A percentile compares a stretch with the other conserved stretches of the same genome.
Evolutionary conservation across 208 protist species (phyloP).

Genomic region (Lotmaria passim): DNA sequence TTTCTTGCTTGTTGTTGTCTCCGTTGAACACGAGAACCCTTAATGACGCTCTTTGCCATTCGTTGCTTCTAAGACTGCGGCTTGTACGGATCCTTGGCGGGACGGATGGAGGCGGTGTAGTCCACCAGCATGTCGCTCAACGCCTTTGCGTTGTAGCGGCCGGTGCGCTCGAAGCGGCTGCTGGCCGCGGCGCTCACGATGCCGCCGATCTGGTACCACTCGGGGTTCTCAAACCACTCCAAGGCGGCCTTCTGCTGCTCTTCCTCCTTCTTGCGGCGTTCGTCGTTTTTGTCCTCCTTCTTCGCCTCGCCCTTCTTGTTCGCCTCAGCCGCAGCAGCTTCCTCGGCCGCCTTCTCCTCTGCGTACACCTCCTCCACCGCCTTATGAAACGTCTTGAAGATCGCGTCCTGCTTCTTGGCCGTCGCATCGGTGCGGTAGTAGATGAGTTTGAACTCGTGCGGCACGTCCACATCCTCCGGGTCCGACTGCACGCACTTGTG

Average conservation of each 20-base stretch:
- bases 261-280: conserved; percentile 27
- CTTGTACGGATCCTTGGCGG: conserved; percentile 13
- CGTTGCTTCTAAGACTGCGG: conserved; percentile 8
- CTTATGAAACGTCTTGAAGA: conserved; percentile 1
- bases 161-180: conserved; percentile 36
- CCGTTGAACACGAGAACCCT: not conserved
- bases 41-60: not conserved
- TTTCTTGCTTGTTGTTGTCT: not conserved
- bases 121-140: conserved; percentile 50
- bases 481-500: conserved; percentile 32
- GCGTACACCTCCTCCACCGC: conserved; percentile 22
- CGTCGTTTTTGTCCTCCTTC: conserved; percentile 21
- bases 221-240: conserved; percentile 40
- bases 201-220: conserved; percentile 32
- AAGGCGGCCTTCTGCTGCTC: conserved; percentile 28
- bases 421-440: conserved; percentile 34
- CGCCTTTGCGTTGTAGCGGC: conserved; percentile 47
- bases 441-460: conserved; percentile 38
- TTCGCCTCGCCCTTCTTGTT: conserved; percentile 2
- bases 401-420: conserved; percentile 21
- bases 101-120: conserved; percentile 33
- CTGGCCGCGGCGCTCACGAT: conserved; percentile 32
- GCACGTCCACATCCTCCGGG: conserved; percentile 21
- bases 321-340: conserved; percentile 10
- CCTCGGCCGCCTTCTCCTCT: conserved; percentile 17